Percentiles rank a stretch among this genome's conserved stretches.
Conservation (phyloP, 768 basidiomycete genomes). For the Macrolepiota albuminosa region DNA sequence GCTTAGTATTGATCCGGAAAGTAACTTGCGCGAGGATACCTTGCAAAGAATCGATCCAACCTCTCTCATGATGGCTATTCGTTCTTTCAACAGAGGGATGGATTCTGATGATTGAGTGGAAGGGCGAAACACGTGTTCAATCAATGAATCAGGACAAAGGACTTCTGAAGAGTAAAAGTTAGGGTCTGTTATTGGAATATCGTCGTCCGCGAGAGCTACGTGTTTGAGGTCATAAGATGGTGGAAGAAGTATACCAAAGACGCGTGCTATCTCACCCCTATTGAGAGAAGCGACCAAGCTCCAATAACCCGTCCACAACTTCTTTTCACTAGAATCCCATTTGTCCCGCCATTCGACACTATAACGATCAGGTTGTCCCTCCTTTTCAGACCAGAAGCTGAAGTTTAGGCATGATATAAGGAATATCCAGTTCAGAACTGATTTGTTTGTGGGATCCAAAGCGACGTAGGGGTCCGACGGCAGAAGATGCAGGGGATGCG, state of each 20-base stretch:
- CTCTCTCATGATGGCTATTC: conserved; percentile 74
- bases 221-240: conserved; percentile 1
- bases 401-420: conserved; percentile 84
- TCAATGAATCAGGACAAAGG: conserved; percentile 65
- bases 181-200: conserved; percentile 76
- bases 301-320: conserved; percentile 81
- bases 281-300: conserved; percentile 81
- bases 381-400: conserved; percentile 81
- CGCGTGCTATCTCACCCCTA: conserved; percentile 44
- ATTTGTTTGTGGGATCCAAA: conserved; percentile 47
- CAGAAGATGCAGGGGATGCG: conserved; percentile 68
- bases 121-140: conserved; percentile 66
- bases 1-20: neutral
- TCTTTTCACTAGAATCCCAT: conserved; percentile 50
- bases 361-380: conserved; percentile 55
- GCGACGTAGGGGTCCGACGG: conserved; percentile 61
- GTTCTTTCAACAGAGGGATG: conserved; percentile 66
- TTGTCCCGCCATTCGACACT: conserved; percentile 74
- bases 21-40: conserved; percentile 31
- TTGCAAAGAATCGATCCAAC: conserved; percentile 67
- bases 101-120: conserved; percentile 51
- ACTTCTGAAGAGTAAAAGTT: conserved; percentile 68
- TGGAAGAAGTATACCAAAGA: neutral
- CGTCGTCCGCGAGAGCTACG: conserved; percentile 66
- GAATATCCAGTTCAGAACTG: conserved; percentile 81